These are phyloP conservation scores for Tricholoma matsutake DNA, from an alignment of 768 basidiomycete genomes.

Conservation along the genomic window DNA sequence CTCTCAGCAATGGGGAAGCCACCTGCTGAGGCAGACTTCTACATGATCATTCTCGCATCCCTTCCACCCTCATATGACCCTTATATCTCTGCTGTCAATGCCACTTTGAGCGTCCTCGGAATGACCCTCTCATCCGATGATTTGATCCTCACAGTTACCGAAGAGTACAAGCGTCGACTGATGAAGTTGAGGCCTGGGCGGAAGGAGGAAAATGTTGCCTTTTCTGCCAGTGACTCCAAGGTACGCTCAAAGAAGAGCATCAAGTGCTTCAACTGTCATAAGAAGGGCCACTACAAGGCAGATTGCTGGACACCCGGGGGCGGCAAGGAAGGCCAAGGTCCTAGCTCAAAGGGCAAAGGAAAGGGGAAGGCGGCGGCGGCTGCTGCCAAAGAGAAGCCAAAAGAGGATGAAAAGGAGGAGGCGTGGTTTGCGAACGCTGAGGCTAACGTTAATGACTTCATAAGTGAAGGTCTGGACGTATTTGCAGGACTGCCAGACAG, in stretches of 20 bases:
- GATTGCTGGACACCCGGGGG: slow-evolving; percentile 16
- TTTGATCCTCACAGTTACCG: slow-evolving; percentile 19
- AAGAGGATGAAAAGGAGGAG: slow-evolving; percentile 12
- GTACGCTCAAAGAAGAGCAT: slow-evolving; percentile 10
- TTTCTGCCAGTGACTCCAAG: slow-evolving; percentile 11
- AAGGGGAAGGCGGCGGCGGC: not conserved
- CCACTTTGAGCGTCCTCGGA: slow-evolving; percentile 14
- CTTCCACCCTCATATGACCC: slow-evolving; percentile 32
- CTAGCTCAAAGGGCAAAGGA: not conserved
- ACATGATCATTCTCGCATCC: slow-evolving; percentile 31
- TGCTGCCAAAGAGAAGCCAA: slow-evolving; percentile 4
- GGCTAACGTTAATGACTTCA: not conserved
- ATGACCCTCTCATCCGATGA: slow-evolving; percentile 10
- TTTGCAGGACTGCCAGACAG: not conserved
- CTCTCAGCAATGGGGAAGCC: slow-evolving; percentile 30
- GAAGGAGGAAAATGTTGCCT: slow-evolving; percentile 26
- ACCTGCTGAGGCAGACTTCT: slow-evolving; percentile 28
- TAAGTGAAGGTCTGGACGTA: not conserved
- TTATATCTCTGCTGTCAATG: slow-evolving; percentile 27
- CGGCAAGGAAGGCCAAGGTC: not conserved
- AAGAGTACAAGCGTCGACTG: slow-evolving; percentile 24
- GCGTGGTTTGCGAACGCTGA: not conserved
- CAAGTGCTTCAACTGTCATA: slow-evolving; percentile 6
- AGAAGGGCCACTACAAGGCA: too few species aligned
- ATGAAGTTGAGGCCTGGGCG: slow-evolving; percentile 13